Evolutionary conservation across 139 green algal species (phyloP).

Genomic region (Volvox reticuliferus): DNA sequence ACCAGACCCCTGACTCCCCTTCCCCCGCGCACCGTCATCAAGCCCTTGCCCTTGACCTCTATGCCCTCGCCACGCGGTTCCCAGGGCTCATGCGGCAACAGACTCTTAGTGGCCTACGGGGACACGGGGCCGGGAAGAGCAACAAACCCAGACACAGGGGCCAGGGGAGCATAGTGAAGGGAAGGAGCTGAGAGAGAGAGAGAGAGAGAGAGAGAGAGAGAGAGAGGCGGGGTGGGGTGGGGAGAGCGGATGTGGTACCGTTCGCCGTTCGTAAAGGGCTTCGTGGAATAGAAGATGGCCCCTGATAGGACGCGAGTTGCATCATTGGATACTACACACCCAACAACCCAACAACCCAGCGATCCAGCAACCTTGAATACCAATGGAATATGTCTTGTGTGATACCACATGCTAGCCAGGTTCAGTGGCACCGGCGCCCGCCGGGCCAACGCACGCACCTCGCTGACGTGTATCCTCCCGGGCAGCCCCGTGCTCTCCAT

Average conservation of each 20-base stretch:
- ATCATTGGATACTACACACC: neutral
- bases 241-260: too few species aligned
- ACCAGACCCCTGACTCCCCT: too few species aligned
- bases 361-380: neutral
- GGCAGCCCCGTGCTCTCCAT: conserved; percentile 53
- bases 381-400: neutral
- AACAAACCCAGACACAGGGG: neutral
- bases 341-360: too few species aligned
- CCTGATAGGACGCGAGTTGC: neutral
- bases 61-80: neutral
- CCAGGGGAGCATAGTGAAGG: neutral
- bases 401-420: neutral
- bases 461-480: conserved; percentile 20
- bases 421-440: neutral
- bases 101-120: neutral
- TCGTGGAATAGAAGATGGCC: neutral
- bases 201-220: neutral
- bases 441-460: neutral
- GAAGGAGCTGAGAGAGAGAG: neutral
- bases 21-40: conserved; percentile 6
- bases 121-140: neutral
- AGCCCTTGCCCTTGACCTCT: conserved; percentile 29
- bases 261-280: too few species aligned
- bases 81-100: conserved; percentile 20
- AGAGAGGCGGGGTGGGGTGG: neutral